Conservation (phyloP, 768 basidiomycete species). For the Crucibulum laeve region DNA sequence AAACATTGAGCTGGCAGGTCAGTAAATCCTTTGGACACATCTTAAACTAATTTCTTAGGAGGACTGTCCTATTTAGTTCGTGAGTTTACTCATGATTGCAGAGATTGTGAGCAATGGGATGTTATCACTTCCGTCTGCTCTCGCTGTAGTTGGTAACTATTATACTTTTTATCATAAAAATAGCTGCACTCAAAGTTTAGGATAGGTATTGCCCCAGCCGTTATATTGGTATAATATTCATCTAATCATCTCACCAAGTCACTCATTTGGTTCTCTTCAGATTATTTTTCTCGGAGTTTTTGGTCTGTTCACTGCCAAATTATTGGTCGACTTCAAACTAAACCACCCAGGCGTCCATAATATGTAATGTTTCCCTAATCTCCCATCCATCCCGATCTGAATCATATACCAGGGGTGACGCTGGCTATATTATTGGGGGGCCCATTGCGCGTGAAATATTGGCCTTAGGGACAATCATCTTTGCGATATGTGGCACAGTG, state of each 20-base stretch:
- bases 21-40: conserved; percentile 1
- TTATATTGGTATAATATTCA: conserved; percentile 27
- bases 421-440: conserved; percentile 45
- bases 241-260: not conserved
- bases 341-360: conserved; percentile 51
- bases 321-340: conserved; percentile 53
- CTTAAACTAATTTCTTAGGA: not conserved
- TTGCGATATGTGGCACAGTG: conserved; percentile 44
- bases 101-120: conserved; percentile 57
- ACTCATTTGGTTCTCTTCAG: not conserved
- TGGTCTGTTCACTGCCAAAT: conserved; percentile 46
- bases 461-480: conserved; percentile 41
- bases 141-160: conserved; percentile 44
- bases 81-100: conserved; percentile 49
- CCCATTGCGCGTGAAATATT: conserved; percentile 42
- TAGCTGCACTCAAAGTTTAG: not conserved
- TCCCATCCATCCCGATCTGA: not conserved
- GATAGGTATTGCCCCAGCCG: conserved; percentile 45
- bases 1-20: conserved; percentile 50
- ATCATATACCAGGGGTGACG: conserved; percentile 34
- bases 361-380: conserved; percentile 28
- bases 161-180: not conserved
- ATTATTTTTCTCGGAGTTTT: conserved; percentile 51
- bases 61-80: conserved; percentile 27
- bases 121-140: conserved; percentile 46